Conservation (phyloP, 129 eudicot species). For the Ambrosia artemisiifolia region DNA sequence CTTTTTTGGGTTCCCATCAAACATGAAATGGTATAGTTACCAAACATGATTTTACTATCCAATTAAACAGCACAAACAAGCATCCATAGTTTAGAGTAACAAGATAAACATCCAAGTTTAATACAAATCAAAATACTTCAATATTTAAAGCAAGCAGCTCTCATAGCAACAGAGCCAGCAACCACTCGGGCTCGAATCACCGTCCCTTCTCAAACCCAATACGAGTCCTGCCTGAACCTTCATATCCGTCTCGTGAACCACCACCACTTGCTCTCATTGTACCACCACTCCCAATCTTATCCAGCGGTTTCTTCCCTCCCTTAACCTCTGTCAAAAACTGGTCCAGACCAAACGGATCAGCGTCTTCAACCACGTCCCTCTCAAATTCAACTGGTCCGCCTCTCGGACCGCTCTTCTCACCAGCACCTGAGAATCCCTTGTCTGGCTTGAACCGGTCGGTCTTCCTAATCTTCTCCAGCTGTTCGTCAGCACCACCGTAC, state of each 20-base stretch:
- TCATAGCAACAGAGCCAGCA: background rate
- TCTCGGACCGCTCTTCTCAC: constrained; percentile 57
- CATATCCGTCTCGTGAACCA: constrained; percentile 62
- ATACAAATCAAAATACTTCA: background rate
- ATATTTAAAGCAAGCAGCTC: background rate
- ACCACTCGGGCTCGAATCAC: background rate
- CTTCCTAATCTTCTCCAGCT: constrained; percentile 73
- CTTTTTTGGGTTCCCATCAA: too few species aligned
- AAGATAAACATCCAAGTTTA: background rate
- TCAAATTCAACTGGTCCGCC: constrained; percentile 83
- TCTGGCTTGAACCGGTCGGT: constrained; percentile 83
- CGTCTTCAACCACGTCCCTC: constrained; percentile 57
- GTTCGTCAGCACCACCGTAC: constrained; percentile 86
- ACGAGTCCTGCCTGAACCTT: constrained; percentile 57
- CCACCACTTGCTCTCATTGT: constrained; percentile 87
- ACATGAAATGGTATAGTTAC: too few species aligned
- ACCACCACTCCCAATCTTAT: constrained; percentile 74
- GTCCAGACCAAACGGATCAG: constrained; percentile 85
- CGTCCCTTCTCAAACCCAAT: constrained; percentile 66
- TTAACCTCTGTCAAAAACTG: constrained; percentile 77
- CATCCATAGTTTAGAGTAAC: background rate
- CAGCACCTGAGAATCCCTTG: constrained; percentile 64
- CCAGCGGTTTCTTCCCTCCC: constrained; percentile 68
- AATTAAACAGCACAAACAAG: background rate
- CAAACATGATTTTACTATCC: too few species aligned